Evolutionary conservation across 2,329 filamentous ascomycete genomes (phyloP).

Genomic region (Penicillium sumatraense): DNA sequence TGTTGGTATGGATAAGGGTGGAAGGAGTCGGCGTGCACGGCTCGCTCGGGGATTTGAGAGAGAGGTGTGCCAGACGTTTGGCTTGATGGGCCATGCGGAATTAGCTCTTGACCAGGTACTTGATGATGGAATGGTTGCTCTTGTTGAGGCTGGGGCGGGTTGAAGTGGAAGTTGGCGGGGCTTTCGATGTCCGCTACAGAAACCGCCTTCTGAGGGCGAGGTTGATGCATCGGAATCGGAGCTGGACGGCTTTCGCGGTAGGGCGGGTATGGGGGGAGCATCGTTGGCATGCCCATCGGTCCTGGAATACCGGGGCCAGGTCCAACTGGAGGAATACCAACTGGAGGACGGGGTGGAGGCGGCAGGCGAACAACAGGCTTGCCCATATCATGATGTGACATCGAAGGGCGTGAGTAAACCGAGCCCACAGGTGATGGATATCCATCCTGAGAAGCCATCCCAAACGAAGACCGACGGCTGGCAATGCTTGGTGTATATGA

Average conservation of each 20-base stretch:
- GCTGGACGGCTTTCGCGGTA: slow-evolving; percentile 65
- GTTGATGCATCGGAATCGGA: slow-evolving; percentile 84
- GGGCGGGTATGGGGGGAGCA: slow-evolving; percentile 58
- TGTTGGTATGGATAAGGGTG: slow-evolving; percentile 73
- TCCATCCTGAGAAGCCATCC: slow-evolving; percentile 70
- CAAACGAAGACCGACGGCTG: slow-evolving; percentile 82
- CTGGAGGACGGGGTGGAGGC: slow-evolving; percentile 55
- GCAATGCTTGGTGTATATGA: slow-evolving; percentile 88
- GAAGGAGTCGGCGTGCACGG: slow-evolving; percentile 88
- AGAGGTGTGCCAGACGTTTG: slow-evolving; percentile 79
- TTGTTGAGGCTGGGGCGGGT: slow-evolving; percentile 66
- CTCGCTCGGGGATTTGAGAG: slow-evolving; percentile 89
- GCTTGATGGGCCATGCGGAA: slow-evolving; percentile 67
- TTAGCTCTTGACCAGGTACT: slow-evolving; percentile 67
- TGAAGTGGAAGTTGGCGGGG: slow-evolving; percentile 66
- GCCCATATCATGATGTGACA: slow-evolving; percentile 61
- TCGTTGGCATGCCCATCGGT: slow-evolving; percentile 42
- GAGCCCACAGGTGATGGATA: slow-evolving; percentile 82
- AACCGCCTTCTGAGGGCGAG: slow-evolving; percentile 90
- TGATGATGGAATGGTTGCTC: slow-evolving; percentile 94
- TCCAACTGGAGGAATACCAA: slow-evolving; percentile 28
- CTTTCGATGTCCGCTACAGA: slow-evolving; percentile 93
- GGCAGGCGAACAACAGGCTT: slow-evolving; percentile 84
- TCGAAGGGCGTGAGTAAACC: slow-evolving; percentile 69
- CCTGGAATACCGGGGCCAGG: slow-evolving; percentile 21